These are phyloP conservation scores for Eucalyptus curtisii DNA, from an alignment of 345 rosid species.

Conservation along the genomic window DNA sequence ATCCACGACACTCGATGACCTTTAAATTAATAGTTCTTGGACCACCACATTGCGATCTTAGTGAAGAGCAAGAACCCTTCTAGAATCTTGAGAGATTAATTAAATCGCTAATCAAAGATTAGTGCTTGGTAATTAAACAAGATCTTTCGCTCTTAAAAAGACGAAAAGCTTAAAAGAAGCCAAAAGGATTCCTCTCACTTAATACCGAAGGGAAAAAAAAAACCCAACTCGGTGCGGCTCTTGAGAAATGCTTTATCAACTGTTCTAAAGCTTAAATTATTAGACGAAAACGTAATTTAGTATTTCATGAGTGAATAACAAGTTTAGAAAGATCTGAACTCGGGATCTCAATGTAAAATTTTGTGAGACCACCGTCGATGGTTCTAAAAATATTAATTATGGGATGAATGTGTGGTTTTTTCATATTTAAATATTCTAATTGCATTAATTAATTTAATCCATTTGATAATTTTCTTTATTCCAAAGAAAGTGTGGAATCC, in stretches of 20 bases:
- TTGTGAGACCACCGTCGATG: rapidly evolving
- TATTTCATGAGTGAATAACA: background rate
- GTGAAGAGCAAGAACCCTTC: background rate
- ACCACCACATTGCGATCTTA: background rate
- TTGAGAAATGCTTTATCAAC: background rate
- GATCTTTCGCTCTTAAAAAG: background rate
- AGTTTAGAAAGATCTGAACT: background rate
- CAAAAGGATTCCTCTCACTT: background rate
- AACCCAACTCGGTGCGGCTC: background rate
- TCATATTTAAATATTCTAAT: background rate
- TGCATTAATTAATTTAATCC: background rate
- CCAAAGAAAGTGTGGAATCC: background rate
- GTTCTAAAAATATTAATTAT: background rate
- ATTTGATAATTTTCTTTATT: background rate
- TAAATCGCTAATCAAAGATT: background rate
- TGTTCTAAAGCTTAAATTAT: background rate
- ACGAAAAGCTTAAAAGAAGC: background rate
- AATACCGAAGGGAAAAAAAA: background rate
- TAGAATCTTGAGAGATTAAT: background rate
- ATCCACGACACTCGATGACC: background rate
- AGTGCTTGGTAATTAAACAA: background rate
- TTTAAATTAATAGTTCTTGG: background rate
- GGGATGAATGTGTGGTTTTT: rapidly evolving
- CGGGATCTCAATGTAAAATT: background rate
- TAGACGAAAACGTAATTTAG: rapidly evolving